A percentile compares a stretch with the other conserved stretches of the same genome.
Conservation (phyloP, 1,139 yeast genomes). For the Suhomyces bokatorum region DNA sequence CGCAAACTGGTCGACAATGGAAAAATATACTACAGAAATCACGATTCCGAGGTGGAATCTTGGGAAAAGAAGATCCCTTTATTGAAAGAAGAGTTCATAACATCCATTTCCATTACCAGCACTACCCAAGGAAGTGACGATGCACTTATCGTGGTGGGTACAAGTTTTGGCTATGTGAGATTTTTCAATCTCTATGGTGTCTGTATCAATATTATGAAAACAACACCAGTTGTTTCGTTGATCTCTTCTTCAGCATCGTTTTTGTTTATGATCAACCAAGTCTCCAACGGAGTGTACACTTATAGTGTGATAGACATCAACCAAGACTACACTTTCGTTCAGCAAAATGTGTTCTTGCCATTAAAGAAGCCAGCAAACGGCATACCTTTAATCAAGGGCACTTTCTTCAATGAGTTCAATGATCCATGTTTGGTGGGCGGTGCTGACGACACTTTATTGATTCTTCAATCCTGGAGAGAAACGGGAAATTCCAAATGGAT, state of each 20-base stretch:
- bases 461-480: slow-evolving; percentile 77
- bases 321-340: slow-evolving; percentile 40
- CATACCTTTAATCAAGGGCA: slow-evolving; percentile 54
- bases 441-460: slow-evolving; percentile 63
- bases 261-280: slow-evolving; percentile 37
- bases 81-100: slow-evolving; percentile 33
- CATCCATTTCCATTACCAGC: slow-evolving; percentile 35
- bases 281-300: slow-evolving; percentile 30
- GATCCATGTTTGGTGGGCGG: slow-evolving; percentile 87
- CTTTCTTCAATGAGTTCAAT: slow-evolving; percentile 80
- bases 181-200: slow-evolving; percentile 44
- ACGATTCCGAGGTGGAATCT: slow-evolving; percentile 44
- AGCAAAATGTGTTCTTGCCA: slow-evolving; percentile 44
- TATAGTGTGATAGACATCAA: slow-evolving; percentile 41
- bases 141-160: slow-evolving; percentile 44
- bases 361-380: slow-evolving; percentile 22
- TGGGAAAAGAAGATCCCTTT: slow-evolving; percentile 48
- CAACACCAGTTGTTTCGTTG: slow-evolving; percentile 40
- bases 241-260: slow-evolving; percentile 35
- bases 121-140: slow-evolving; percentile 20
- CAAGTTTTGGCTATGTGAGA: slow-evolving; percentile 43
- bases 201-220: slow-evolving; percentile 41
- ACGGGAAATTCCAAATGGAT: slow-evolving; percentile 81
- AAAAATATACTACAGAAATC: slow-evolving; percentile 45
- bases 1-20: slow-evolving; percentile 25